Evolutionary conservation across 106 monocot genomes (phyloP), one percentile per base, ranked within the genome.

Genomic region (Dioscorea zingiberensis): DNA sequence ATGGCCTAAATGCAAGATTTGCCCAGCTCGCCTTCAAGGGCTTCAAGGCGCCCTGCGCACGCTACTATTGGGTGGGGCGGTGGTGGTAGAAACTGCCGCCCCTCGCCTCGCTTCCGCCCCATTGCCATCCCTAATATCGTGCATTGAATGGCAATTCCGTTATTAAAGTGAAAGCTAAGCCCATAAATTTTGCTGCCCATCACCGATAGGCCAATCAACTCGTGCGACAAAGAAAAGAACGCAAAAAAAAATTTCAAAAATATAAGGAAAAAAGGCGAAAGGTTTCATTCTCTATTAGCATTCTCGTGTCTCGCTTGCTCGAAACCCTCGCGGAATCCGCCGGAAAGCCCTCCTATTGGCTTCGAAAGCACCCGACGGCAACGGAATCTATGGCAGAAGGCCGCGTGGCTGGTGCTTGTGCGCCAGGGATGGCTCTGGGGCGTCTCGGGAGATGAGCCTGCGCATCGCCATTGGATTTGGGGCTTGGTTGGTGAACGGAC

Each of bases 391-490:
- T 56, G 56, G 12, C 12, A 3, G 56, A 21, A 15, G 25, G 29
- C 0, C 13, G 13, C 27, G 60, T 26, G 15, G 64, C 22, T 48
- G n/a, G 64, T 44, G 47, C 47, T 64, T 64, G 5, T 4, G 9
- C 5, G 4, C 38, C 64, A 38, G 47, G 45, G 64, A 64, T 64
- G 64, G 64, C 46, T 48, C 21, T 47, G 46, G 25, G 24, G 21
- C 48, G 45, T 58, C 29, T 70, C 48, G 77, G 79, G 84, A 77
- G 58, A 82, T 85, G 85, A 89, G 4, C 6, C 38, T 38, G 38
- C 4, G 38, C 38, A 38, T 71, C 65, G 28, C 68, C 60, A 71
- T 70, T 59, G 63, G 83, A 78, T 88, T 76, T 68, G 29, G 82
- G 82, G 69, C 73, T 54, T 32, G 65, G 56, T 69, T 57, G 44